These are phyloP conservation scores for Punica granatum DNA, from an alignment of 345 rosid genomes.

Conservation along the genomic window DNA sequence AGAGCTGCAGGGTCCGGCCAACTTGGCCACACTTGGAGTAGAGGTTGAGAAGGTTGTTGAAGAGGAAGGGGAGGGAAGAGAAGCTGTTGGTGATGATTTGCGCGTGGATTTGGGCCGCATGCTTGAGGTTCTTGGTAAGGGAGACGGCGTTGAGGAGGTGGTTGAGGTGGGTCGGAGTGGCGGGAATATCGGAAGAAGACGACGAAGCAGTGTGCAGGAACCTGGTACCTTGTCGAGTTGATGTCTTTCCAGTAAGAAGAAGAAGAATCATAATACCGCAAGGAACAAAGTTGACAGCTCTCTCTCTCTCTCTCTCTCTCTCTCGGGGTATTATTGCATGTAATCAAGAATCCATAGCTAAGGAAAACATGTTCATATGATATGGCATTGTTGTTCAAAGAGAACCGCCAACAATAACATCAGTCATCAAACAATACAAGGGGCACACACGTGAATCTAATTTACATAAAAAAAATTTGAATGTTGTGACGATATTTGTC, in stretches of 20 bases:
- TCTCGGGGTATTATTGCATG: too few species aligned
- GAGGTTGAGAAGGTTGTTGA: conserved; percentile 33
- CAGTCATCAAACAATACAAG: too few species aligned
- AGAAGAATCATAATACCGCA: background rate
- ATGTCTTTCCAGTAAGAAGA: background rate
- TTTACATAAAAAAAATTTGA: too few species aligned
- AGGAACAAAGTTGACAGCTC: background rate
- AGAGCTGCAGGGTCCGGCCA: conserved; percentile 20
- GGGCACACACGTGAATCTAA: too few species aligned
- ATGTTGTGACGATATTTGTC: too few species aligned
- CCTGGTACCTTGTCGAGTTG: background rate
- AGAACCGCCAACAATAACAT: too few species aligned
- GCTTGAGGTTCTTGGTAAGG: conserved; percentile 18
- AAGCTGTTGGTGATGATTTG: conserved; percentile 23
- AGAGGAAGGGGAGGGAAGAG: conserved; percentile 19
- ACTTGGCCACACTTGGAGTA: conserved; percentile 24
- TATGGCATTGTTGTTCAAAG: too few species aligned
- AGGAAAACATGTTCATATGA: too few species aligned
- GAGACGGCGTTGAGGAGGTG: conserved; percentile 18
- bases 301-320: background rate
- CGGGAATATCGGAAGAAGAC: background rate
- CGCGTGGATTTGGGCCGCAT: conserved; percentile 26
- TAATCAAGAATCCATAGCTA: too few species aligned
- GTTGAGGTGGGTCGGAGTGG: conserved; percentile 16
- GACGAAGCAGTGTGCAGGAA: background rate